A percentile compares a stretch with the other conserved stretches of the same genome.
phyloP scores from a whole-genome alignment of 2,329 filamentous ascomycete genomes.

The Cladosporium sp. region DNA sequence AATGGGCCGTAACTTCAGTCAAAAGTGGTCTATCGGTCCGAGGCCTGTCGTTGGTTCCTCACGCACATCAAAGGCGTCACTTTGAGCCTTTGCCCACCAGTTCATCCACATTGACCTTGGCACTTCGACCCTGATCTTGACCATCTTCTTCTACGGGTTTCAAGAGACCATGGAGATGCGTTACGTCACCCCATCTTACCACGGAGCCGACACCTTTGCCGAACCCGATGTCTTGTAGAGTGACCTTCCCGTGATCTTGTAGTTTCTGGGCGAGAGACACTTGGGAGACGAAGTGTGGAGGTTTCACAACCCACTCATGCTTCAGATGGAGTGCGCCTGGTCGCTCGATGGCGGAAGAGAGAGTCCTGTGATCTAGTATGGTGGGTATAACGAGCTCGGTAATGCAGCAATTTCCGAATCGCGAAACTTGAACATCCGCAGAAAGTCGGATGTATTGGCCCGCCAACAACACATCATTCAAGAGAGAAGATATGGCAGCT shows the following conservation, averaged over 20 bases:
- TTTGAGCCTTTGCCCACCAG: not conserved
- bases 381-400: not conserved
- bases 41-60: not conserved
- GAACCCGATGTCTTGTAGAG: not conserved
- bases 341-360: not conserved
- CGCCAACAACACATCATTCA: not conserved
- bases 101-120: constrained; percentile 9
- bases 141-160: not conserved
- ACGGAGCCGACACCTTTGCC: constrained; percentile 2
- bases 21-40: not conserved
- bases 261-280: not conserved
- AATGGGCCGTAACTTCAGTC: not conserved
- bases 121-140: not conserved
- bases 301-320: not conserved
- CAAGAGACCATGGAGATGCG: not conserved
- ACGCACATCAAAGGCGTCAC: not conserved
- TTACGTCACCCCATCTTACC: not conserved
- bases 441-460: constrained; percentile 1
- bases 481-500: not conserved
- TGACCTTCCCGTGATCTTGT: not conserved
- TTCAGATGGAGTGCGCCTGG: not conserved
- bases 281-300: not conserved
- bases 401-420: constrained; percentile 4
- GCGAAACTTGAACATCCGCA: not conserved
- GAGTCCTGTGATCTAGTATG: not conserved